Evolutionary conservation across 345 rosid species (phyloP).

Genomic region (Eucalyptus grandis): DNA sequence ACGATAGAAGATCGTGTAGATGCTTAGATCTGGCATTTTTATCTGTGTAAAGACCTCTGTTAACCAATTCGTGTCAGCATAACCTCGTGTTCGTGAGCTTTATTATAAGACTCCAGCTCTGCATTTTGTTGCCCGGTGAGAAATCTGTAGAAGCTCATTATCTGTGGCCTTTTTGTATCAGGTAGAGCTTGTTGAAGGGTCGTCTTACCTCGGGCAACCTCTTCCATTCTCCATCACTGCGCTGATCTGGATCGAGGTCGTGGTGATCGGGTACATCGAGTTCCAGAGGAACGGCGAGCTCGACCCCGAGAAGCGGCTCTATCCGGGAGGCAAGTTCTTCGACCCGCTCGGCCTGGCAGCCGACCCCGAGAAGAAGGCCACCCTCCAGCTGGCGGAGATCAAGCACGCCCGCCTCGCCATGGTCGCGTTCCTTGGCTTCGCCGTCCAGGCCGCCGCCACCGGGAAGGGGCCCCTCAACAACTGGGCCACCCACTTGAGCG

Average conservation of each 20-base stretch:
- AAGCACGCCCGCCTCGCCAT: constrained; percentile 98
- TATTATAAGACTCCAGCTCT: background rate
- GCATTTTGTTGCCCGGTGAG: background rate
- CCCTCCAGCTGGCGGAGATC: constrained; percentile 91
- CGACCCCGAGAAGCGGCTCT: constrained; percentile 82
- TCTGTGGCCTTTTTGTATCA: background rate
- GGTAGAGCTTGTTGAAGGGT: constrained; percentile 92
- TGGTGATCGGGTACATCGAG: constrained; percentile 86
- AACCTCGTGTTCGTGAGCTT: background rate
- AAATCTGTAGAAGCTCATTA: background rate
- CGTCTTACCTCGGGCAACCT: constrained; percentile 89
- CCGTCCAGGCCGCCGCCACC: constrained; percentile 84
- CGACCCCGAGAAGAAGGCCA: constrained; percentile 87
- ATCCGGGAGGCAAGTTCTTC: constrained; percentile 80
- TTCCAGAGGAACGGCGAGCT: constrained; percentile 91
- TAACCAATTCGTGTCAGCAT: background rate
- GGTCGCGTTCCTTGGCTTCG: constrained; percentile 86
- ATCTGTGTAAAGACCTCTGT: background rate
- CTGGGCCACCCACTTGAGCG: constrained; percentile 98
- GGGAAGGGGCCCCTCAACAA: constrained; percentile 97
- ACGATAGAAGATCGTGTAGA: too few relatives aligned
- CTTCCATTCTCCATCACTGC: constrained; percentile 78
- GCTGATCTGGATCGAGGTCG: constrained; percentile 78
- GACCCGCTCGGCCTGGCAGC: constrained; percentile 84
- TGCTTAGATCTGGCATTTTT: too few relatives aligned